Evolutionary conservation across 352 stramenopile genomes (phyloP), one percentile per base, ranked within the genome.

Genomic region (Globisporangium acanthophoron): DNA sequence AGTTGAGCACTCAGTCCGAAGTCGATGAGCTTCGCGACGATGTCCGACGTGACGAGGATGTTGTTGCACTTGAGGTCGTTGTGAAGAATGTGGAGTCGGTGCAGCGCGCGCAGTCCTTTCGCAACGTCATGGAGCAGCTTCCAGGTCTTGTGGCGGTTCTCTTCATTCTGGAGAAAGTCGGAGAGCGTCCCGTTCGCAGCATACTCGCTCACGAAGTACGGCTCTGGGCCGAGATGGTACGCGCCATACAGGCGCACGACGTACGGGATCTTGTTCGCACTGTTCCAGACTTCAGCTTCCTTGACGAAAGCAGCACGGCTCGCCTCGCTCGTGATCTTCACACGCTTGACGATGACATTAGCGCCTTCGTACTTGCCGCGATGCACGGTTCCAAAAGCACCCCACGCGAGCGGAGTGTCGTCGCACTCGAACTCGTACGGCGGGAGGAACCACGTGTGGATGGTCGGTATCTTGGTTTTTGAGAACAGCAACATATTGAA

Each of bases 381-480:
- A 5, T 58, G 24, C 2, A 58, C 50, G 1, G n/a, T 24, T 15
- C 58, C 33, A 16, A 27, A 45, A 0, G 6, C 3, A 1, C 58
- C 50, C 21, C 8, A 58, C 0, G 49, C 18, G 20, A 63, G 58
- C 13, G 29, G 16, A 8, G 9, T 6, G 0, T n/a, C 33, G 5
- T 58, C 35, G 41, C 16, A 54, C 15, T 40, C 31, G 29, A 63
- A 12, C 18, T 54, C 31, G 44, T 58, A 52, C 8, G 29, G 21
- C 7, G 58, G 58, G n/a, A 63, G 29, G 5, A 63, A 54, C 58
- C 58, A 63, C 21, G 27, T 31, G 0, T 20, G 5, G 20, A 48
- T 27, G 2, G n/a, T 50, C 15, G 48, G 48, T 0, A 33, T 3
- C 27, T 31, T 37, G 15, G 18, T 45, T 6, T 18, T 21, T 15